Percentiles rank a stretch among this genome's conserved stretches.
These are phyloP conservation scores for Metschnikowia santaceciliae DNA, from an alignment of 805 yeast genomes.

Conservation along the genomic window DNA sequence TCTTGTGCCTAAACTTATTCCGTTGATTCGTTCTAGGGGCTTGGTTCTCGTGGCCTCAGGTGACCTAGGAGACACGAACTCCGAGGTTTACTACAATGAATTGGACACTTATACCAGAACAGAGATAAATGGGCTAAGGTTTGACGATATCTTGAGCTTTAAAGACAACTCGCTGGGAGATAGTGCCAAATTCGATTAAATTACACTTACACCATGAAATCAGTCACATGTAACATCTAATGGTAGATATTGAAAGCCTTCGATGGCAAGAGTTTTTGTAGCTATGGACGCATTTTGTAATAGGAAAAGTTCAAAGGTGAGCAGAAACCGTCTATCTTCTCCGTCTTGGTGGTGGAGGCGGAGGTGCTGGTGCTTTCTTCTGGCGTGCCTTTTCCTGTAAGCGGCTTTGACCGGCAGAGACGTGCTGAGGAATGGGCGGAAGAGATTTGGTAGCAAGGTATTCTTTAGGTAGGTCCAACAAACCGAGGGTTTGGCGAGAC, in stretches of 20 bases:
- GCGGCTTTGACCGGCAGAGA: constrained; percentile 9
- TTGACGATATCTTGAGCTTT: constrained; percentile 60
- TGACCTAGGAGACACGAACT: constrained; percentile 28
- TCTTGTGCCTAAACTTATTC: constrained; percentile 71
- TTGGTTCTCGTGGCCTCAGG: constrained; percentile 74
- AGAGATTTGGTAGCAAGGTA: constrained; percentile 23
- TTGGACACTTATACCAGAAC: constrained; percentile 36
- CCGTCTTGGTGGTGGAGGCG: constrained; percentile 24
- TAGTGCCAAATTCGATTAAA: neutral
- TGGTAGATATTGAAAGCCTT: no score
- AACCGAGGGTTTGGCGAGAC: constrained; percentile 11
- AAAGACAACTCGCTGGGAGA: constrained; percentile 37
- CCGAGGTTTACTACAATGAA: constrained; percentile 22
- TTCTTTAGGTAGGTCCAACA: constrained; percentile 34
- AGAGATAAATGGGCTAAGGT: constrained; percentile 65
- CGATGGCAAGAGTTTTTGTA: neutral
- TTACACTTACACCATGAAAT: no score
- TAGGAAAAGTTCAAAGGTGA: neutral
- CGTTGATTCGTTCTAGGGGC: constrained; percentile 74
- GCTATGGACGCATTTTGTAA: neutral
- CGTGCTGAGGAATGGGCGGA: constrained; percentile 15
- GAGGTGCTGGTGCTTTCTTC: constrained; percentile 41
- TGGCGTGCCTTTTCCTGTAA: constrained; percentile 25
- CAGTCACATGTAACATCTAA: no score
- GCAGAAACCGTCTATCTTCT: neutral